Evolutionary conservation across 2,329 filamentous ascomycete genomes (phyloP), one percentile per base, ranked within the genome.

Genomic region (Tolypocladium sp.): DNA sequence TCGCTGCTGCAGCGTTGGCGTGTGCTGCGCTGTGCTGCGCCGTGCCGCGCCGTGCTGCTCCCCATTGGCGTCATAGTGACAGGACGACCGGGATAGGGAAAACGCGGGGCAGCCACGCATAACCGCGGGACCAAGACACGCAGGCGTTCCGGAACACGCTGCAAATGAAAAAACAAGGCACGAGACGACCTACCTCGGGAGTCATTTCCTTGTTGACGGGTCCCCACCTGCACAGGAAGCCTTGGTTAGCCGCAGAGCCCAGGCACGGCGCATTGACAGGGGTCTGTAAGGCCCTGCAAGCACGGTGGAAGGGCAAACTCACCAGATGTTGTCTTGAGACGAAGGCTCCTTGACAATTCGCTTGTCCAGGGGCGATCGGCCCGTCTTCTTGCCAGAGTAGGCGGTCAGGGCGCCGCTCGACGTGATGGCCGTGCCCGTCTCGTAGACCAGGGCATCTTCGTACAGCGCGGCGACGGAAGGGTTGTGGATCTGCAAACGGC

Each of bases 121-220:
- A 15, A 20, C 37, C 38, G 35, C 25, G 25, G 46, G 44, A 30
- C 25, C 25, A 37, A 58, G 57, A 35, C 51, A 55, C 7, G 57
- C 51, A 17, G 49, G 15, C 6, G 3, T 13, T n/a, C 12, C 4
- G 22, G 30, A 12, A 41, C 25, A 37, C n/a, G 30, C 37, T 30
- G 17, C 12, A 15, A 27, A 55, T 27, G 35, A 20, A 4, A 41
- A 15, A 35, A 57, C 15, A 54, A 13, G 33, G 12, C 25, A 55
- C 25, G 27, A 59, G 30, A 57, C 37, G 49, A 65, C 66, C 86
- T 88, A 97, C 94, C 76, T 97, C 92, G 69, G 92, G 85, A 67
- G 86, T 88, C 94, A 99, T 99, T 73, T 93, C 90, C 86, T 97
- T 97, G 84, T 99, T 99, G 68, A 99, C 94, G 59, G 94, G 93